Evolutionary conservation across 179 eudicot genomes (phyloP).

Genomic region (Silene vulgaris): DNA sequence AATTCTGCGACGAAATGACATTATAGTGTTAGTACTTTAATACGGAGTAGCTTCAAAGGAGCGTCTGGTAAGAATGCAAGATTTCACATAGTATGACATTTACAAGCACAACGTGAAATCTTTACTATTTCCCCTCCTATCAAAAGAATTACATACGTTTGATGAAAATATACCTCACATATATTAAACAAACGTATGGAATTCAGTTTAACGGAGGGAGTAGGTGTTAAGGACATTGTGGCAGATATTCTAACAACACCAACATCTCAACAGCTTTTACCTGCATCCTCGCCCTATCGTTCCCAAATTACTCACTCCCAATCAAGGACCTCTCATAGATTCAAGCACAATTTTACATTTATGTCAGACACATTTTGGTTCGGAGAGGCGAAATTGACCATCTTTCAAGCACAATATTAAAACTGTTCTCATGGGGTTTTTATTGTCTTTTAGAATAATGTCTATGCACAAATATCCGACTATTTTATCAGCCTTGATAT

Average conservation of each 20-base stretch:
- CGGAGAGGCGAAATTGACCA: no score
- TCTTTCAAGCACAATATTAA: no score
- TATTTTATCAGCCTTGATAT: no score
- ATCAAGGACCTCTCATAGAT: neutral
- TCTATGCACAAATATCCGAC: no score
- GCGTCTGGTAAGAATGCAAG: neutral
- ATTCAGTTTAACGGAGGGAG: no score
- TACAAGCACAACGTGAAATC: neutral
- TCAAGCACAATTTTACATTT: neutral
- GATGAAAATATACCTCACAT: no score
- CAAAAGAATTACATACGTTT: no score
- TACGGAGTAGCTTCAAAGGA: neutral
- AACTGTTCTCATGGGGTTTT: no score
- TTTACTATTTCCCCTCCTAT: neutral
- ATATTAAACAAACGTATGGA: no score
- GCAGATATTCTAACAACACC: neutral
- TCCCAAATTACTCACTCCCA: neutral
- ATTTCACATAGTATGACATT: neutral
- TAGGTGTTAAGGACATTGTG: neutral
- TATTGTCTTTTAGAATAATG: no score
- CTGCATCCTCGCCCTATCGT: neutral
- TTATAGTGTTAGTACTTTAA: neutral
- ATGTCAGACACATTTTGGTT: no score
- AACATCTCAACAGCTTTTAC: neutral
- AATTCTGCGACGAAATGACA: neutral